These are phyloP conservation scores for Rhizopus microsporus DNA, from an alignment of 371 early-diverging fungal genomes.

Conservation along the genomic window DNA sequence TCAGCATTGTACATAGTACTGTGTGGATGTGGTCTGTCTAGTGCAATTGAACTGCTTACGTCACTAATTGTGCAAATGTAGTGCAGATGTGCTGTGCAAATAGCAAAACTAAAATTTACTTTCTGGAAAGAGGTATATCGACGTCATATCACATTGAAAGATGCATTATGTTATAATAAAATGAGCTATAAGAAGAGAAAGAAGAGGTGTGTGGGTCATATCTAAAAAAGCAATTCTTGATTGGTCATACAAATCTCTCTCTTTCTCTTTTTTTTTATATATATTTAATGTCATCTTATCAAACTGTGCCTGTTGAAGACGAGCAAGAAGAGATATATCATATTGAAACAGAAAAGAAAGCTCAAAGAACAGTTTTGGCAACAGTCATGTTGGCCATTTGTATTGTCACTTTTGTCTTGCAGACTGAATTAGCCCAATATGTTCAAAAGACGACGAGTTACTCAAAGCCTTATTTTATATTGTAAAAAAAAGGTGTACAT, in stretches of 20 bases:
- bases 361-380: slow-evolving; percentile 32
- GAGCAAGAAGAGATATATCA: not conserved
- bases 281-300: slow-evolving; percentile 29
- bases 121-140: no score
- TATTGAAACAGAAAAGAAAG: not conserved
- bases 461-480: slow-evolving; percentile 77
- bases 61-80: no score
- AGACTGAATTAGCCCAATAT: slow-evolving; percentile 69
- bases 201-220: not conserved
- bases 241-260: slow-evolving; percentile 8
- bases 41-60: no score
- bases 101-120: no score
- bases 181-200: not conserved
- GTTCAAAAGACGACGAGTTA: slow-evolving; percentile 63
- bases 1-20: not conserved
- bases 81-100: no score
- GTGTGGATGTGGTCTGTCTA: no score
- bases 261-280: not conserved
- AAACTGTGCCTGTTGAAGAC: slow-evolving; percentile 31
- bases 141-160: no score
- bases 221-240: not conserved
- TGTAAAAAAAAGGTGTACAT: slow-evolving; percentile 50
- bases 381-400: slow-evolving; percentile 54
- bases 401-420: slow-evolving; percentile 63
- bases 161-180: no score